Conservation (phyloP, 1,284 basidiomycete species). For the Irpex sp. region DNA sequence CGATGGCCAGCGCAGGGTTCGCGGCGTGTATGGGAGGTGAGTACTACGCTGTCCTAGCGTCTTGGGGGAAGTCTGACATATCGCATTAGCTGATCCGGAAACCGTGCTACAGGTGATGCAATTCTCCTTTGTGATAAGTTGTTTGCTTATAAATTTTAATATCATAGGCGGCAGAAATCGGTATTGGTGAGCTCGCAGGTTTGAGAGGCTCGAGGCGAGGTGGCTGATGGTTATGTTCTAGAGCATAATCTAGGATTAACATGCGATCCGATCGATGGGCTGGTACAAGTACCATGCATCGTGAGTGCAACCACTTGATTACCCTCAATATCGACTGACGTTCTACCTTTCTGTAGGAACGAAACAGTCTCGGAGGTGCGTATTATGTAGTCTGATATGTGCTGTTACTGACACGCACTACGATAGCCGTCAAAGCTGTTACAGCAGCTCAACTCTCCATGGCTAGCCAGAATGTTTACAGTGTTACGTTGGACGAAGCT, state of each 20-base stretch:
- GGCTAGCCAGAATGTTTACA: constrained; percentile 89
- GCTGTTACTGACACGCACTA: neutral
- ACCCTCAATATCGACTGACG: constrained; percentile 6
- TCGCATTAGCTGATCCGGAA: constrained; percentile 73
- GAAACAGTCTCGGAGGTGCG: constrained; percentile 87
- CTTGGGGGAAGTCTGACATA: neutral
- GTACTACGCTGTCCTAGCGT: neutral
- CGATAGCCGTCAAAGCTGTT: constrained; percentile 83
- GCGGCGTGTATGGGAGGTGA: constrained; percentile 92
- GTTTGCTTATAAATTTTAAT: constrained; percentile 15
- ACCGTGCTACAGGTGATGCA: constrained; percentile 74
- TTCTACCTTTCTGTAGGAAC: constrained; percentile 58
- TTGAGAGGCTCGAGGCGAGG: constrained; percentile 8
- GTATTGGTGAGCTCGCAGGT: constrained; percentile 72
- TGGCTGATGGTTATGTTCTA: constrained; percentile 34
- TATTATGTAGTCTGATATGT: neutral
- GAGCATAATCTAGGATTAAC: constrained; percentile 91
- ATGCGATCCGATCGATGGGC: constrained; percentile 93
- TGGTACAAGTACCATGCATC: constrained; percentile 95
- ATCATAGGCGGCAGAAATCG: constrained; percentile 91
- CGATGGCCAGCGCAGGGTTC: constrained; percentile 94
- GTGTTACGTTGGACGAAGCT: constrained; percentile 93
- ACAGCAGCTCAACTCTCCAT: constrained; percentile 95
- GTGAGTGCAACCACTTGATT: constrained; percentile 51
- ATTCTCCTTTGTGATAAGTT: neutral